phyloP scores from a whole-genome alignment of 2,329 filamentous ascomycete species.

The Fusarium sp. region DNA sequence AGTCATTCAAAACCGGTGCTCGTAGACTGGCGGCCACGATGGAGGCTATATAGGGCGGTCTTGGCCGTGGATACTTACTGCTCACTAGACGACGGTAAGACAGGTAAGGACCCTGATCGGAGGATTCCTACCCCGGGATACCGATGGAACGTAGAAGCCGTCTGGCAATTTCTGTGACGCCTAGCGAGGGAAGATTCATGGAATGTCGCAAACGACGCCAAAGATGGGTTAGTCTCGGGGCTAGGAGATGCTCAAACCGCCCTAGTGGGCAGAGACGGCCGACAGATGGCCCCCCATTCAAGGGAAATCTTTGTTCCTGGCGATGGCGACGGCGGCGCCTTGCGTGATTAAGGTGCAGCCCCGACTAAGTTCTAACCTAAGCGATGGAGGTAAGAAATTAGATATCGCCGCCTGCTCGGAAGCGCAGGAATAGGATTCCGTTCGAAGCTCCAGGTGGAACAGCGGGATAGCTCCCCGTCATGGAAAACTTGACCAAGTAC shows the following conservation, averaged over 20 bases:
- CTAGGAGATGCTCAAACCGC: slow-evolving; percentile 1
- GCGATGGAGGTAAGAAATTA: not conserved
- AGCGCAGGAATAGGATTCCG: not conserved
- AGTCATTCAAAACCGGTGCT: slow-evolving; percentile 5
- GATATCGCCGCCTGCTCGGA: not conserved
- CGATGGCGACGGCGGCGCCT: not conserved
- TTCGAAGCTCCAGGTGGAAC: not conserved
- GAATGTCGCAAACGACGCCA: not conserved
- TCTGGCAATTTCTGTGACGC: slow-evolving; percentile 4
- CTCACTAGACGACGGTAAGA: not conserved
- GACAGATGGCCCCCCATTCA: not conserved
- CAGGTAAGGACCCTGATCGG: not conserved
- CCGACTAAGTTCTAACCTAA: not conserved
- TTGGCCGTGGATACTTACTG: too few species aligned
- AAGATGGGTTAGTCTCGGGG: not conserved
- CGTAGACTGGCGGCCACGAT: too few species aligned
- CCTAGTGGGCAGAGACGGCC: not conserved
- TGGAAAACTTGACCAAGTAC: not conserved
- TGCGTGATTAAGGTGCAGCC: slow-evolving; percentile 5
- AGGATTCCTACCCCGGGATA: not conserved
- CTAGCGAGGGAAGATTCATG: not conserved
- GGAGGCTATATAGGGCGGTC: too few species aligned
- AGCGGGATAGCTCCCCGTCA: not conserved
- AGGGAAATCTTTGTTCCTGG: not conserved
- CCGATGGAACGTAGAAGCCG: not conserved